A percentile compares a stretch with the other conserved stretches of the same genome.
phyloP scores from a whole-genome alignment of 2,329 filamentous ascomycete species.

The Elsinoe necatrix region DNA sequence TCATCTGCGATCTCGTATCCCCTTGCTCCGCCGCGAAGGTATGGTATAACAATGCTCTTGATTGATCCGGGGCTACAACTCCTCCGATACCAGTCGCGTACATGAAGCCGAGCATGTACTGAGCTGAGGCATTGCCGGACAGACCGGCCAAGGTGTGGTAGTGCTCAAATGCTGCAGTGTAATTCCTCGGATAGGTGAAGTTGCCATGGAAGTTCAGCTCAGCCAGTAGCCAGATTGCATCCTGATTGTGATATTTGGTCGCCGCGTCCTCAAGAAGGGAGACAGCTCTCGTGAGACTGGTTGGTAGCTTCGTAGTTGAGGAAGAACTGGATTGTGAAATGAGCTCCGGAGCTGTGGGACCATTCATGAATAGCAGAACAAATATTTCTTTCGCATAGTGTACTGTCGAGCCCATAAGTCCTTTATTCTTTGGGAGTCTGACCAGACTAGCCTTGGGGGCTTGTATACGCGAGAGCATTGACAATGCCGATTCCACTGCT shows the following conservation, averaged over 20 bases:
- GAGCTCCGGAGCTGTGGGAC: conserved; percentile 41
- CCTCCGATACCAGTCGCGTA: conserved; percentile 86
- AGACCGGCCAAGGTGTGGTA: conserved; percentile 69
- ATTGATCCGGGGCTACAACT: conserved; percentile 75
- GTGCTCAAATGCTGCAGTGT: conserved; percentile 67
- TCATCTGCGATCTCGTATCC: conserved; percentile 85
- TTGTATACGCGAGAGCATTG: conserved; percentile 35
- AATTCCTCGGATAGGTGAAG: conserved; percentile 76
- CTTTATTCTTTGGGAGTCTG: conserved; percentile 44
- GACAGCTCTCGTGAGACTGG: conserved; percentile 49
- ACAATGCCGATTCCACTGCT: conserved; percentile 36
- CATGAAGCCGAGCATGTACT: conserved; percentile 93
- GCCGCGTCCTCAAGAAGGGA: conserved; percentile 52
- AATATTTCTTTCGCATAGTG: conserved; percentile 57
- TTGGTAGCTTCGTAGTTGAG: conserved; percentile 38
- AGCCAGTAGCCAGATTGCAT: conserved; percentile 81
- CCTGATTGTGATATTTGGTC: conserved; percentile 50
- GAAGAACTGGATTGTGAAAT: conserved; percentile 31
- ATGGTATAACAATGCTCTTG: conserved; percentile 85
- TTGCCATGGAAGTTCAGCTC: conserved; percentile 98
- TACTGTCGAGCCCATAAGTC: conserved; percentile 47
- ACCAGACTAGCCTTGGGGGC: conserved; percentile 31
- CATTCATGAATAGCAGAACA: conserved; percentile 57
- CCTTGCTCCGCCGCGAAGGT: conserved; percentile 83
- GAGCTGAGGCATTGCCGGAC: conserved; percentile 81